Evolutionary conservation across 2,329 filamentous ascomycete genomes (phyloP).

Genomic region (Aspergillus arachidicola): DNA sequence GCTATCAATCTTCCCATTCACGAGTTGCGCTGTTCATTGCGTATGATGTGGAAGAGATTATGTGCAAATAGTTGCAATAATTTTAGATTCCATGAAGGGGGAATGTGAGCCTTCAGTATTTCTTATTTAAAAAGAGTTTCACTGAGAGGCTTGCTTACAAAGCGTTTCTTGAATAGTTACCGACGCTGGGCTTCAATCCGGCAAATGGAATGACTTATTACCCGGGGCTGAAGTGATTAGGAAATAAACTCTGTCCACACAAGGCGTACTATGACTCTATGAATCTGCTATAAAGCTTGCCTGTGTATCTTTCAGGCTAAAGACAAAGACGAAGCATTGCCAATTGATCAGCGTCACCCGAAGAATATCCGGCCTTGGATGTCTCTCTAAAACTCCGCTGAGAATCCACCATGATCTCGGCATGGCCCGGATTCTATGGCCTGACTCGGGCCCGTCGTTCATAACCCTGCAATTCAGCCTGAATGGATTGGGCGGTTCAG

Average conservation of each 20-base stretch:
- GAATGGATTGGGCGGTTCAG: neutral
- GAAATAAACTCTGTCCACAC: neutral
- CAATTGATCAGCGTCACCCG: neutral
- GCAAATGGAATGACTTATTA: neutral
- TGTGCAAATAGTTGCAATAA: too few species aligned
- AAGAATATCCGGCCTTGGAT: neutral
- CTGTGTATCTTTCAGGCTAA: neutral
- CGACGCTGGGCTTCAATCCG: too few species aligned
- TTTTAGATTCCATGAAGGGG: fast-evolving
- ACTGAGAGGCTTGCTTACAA: too few species aligned
- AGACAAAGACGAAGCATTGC: neutral
- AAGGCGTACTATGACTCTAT: neutral
- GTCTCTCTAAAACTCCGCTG: neutral
- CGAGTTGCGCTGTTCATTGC: neutral
- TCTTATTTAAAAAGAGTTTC: too few species aligned
- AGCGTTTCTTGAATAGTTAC: too few species aligned
- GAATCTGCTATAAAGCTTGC: neutral
- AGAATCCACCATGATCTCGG: neutral
- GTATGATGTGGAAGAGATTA: neutral
- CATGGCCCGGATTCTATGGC: neutral
- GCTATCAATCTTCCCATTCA: neutral
- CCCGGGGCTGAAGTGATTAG: neutral
- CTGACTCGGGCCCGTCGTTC: too few species aligned
- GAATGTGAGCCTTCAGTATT: too few species aligned
- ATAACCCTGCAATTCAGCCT: constrained; percentile 8